Percentiles rank a stretch among this genome's conserved stretches.
Evolutionary conservation across 306 rosid species (phyloP).

Genomic region (Morella rubra): DNA sequence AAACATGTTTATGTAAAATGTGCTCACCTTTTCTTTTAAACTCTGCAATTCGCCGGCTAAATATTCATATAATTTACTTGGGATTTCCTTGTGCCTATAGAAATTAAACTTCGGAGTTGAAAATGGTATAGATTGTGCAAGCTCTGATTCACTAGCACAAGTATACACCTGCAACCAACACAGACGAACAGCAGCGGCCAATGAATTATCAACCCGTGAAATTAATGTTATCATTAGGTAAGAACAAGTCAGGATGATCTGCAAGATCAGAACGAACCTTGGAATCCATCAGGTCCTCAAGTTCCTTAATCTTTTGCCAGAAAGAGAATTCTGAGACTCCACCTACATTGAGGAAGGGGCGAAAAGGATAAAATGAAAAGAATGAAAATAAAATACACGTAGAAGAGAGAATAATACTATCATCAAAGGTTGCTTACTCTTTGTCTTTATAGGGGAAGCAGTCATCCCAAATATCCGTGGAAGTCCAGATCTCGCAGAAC

Average conservation of each 20-base stretch:
- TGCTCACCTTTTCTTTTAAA: conserved; percentile 53
- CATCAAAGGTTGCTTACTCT: conserved; percentile 46
- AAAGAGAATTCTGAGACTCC: conserved; percentile 40
- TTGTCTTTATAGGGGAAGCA: conserved; percentile 83
- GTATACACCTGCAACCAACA: conserved; percentile 69
- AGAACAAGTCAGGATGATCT: background rate
- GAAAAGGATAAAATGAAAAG: conserved; percentile 17
- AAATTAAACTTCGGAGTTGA: conserved; percentile 69
- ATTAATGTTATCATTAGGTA: background rate
- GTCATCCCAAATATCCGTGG: conserved; percentile 93
- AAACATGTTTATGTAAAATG: conserved; percentile 10
- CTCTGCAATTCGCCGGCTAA: conserved; percentile 31
- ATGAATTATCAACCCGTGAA: background rate
- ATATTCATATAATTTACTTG: conserved; percentile 24
- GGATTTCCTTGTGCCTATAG: conserved; percentile 38
- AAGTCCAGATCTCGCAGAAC: conserved; percentile 39
- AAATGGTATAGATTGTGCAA: conserved; percentile 57
- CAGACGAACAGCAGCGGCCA: background rate
- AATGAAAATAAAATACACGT: background rate
- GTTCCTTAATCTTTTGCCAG: conserved; percentile 51
- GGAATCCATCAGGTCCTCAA: conserved; percentile 68
- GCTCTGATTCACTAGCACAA: conserved; percentile 63
- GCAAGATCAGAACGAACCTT: conserved; percentile 55
- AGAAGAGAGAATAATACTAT: background rate
- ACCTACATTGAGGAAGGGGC: conserved; percentile 35